phyloP scores from a whole-genome alignment of 2,329 filamentous ascomycete genomes.

The Thelonectria olida region DNA sequence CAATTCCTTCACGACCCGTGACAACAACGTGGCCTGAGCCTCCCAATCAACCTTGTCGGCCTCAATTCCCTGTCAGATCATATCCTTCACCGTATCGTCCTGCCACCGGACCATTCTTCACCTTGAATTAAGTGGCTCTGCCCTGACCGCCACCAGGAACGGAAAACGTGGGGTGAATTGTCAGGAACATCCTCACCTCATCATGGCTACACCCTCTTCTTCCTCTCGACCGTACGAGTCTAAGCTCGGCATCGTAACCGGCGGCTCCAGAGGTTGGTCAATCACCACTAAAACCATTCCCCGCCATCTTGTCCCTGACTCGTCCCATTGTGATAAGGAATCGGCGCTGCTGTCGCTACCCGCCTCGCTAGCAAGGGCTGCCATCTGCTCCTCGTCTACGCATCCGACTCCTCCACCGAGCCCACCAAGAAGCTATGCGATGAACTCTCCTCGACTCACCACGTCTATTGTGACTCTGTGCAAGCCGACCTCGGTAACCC shows the following conservation, averaged over 20 bases:
- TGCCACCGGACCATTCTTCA: background rate
- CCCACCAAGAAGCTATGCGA: conserved; percentile 57
- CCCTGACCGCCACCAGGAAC: background rate
- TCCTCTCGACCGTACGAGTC: conserved; percentile 40
- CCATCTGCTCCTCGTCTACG: conserved; percentile 68
- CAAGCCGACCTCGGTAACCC: conserved; percentile 44
- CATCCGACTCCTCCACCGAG: conserved; percentile 61
- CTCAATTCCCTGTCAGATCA: background rate
- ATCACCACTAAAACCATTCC: background rate
- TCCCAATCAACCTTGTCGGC: background rate
- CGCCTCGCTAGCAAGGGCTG: conserved; percentile 69
- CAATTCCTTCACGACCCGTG: background rate
- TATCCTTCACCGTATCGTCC: background rate
- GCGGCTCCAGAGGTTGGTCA: conserved; percentile 45
- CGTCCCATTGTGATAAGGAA: conserved; percentile 57
- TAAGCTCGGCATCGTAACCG: conserved; percentile 47
- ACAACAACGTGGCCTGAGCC: background rate
- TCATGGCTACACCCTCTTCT: conserved; percentile 30
- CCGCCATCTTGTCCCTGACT: background rate
- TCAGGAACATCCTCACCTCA: background rate
- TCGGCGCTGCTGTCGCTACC: conserved; percentile 66
- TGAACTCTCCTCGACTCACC: conserved; percentile 56
- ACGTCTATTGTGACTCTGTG: conserved; percentile 39
- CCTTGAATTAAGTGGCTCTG: background rate
- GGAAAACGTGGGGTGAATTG: background rate